Evolutionary conservation across 2,329 filamentous ascomycete genomes (phyloP).

Genomic region (Fusarium hainanense): DNA sequence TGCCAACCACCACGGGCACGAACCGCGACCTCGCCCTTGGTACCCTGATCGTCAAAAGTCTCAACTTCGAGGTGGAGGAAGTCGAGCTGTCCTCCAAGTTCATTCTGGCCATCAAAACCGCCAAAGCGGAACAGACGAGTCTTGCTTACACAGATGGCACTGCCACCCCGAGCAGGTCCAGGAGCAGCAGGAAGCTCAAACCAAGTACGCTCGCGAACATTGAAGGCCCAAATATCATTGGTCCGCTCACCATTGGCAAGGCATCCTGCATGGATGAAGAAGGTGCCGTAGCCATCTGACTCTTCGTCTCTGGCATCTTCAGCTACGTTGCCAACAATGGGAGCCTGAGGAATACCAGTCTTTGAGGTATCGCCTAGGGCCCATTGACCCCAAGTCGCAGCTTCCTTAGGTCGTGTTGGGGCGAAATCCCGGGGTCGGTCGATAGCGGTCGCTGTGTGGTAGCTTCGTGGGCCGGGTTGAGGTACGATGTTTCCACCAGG

Average conservation of each 20-base stretch:
- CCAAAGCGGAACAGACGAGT: constrained; percentile 81
- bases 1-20: constrained; percentile 66
- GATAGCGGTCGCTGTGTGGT: constrained; percentile 71
- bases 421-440: constrained; percentile 66
- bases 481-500: constrained; percentile 55
- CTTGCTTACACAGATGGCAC: constrained; percentile 72
- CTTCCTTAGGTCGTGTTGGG: constrained; percentile 49
- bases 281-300: constrained; percentile 70
- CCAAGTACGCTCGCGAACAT: constrained; percentile 73
- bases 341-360: constrained; percentile 68
- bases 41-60: constrained; percentile 62
- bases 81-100: constrained; percentile 79
- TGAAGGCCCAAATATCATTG: constrained; percentile 82
- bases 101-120: constrained; percentile 77
- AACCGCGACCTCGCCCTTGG: constrained; percentile 62
- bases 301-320: constrained; percentile 69
- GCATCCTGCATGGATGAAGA: constrained; percentile 83
- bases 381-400: constrained; percentile 66
- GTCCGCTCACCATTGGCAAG: constrained; percentile 69
- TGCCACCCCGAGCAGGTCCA: constrained; percentile 72
- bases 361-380: constrained; percentile 64
- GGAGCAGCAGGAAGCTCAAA: constrained; percentile 74
- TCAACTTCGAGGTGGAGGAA: constrained; percentile 69
- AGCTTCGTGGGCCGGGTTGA: constrained; percentile 74
- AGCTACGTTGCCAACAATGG: constrained; percentile 67